These are phyloP conservation scores for Pythium coloratum DNA, from an alignment of 352 stramenopile species.

Conservation along the genomic window DNA sequence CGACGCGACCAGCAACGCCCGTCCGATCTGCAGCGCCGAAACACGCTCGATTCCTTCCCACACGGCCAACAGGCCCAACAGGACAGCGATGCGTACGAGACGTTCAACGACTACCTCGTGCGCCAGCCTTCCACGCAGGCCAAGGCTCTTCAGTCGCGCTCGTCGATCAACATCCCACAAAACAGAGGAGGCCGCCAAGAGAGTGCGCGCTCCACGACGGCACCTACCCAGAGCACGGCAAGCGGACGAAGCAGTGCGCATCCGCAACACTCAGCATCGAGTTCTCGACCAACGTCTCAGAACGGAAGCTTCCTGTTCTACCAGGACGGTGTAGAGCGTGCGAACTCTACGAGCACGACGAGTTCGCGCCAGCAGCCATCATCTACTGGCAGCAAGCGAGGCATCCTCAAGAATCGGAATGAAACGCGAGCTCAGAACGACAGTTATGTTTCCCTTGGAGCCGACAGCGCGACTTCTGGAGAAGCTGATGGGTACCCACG, in stretches of 20 bases:
- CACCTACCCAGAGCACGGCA: background rate
- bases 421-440: conserved; percentile 16
- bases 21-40: conserved; percentile 7
- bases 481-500: background rate
- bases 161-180: conserved; percentile 25
- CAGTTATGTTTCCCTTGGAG: conserved; percentile 20
- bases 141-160: conserved; percentile 30
- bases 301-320: conserved; percentile 30
- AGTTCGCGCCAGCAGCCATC: conserved; percentile 14
- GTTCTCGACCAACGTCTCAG: background rate
- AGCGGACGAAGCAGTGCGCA: background rate
- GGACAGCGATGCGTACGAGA: conserved; percentile 55
- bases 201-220: background rate
- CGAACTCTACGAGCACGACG: conserved; percentile 9
- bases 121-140: conserved; percentile 45
- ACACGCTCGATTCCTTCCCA: background rate
- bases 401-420: conserved; percentile 32
- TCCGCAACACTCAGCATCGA: background rate
- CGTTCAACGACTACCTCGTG: conserved; percentile 76
- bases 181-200: background rate
- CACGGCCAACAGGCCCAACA: conserved; percentile 3
- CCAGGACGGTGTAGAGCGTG: conserved; percentile 23
- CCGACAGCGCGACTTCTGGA: conserved; percentile 12
- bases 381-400: conserved; percentile 7
- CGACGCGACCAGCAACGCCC: conserved; percentile 13